A percentile compares a stretch with the other conserved stretches of the same genome.
Evolutionary conservation across 2,329 filamentous ascomycete species (phyloP).

Genomic region (Phoma sp.): DNA sequence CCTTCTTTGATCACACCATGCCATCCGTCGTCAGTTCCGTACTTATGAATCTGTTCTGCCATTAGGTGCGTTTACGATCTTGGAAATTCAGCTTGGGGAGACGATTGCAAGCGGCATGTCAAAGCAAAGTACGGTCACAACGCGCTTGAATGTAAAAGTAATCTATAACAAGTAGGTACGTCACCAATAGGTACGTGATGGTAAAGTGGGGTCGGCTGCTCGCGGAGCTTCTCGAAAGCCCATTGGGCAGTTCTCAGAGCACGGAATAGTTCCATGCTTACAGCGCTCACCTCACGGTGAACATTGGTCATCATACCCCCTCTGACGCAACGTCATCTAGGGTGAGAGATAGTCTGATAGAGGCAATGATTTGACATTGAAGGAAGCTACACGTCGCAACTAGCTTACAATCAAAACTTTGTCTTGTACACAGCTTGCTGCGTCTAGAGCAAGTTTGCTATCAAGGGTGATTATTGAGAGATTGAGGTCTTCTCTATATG

Average conservation of each 20-base stretch:
- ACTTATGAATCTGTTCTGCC: conserved; percentile 40
- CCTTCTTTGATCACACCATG: conserved; percentile 57
- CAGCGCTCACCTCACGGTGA: background rate
- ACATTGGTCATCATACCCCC: no score
- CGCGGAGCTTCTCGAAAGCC: conserved; percentile 11
- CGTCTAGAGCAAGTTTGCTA: background rate
- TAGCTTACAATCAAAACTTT: conserved; percentile 1
- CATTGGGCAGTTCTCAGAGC: conserved; percentile 3
- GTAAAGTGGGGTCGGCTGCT: conserved; percentile 17
- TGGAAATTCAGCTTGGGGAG: no score
- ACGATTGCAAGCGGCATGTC: no score
- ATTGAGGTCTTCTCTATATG: no score
- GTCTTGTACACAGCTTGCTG: background rate
- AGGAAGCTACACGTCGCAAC: conserved; percentile 1
- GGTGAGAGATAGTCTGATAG: background rate
- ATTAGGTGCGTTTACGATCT: background rate
- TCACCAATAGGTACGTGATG: background rate
- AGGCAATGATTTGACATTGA: conserved; percentile 7
- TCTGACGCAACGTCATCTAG: background rate
- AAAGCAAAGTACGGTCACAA: no score
- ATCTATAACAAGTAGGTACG: no score
- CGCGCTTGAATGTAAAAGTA: no score
- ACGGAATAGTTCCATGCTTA: conserved; percentile 4
- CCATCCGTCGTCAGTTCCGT: conserved; percentile 55
- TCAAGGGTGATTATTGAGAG: no score